Conservation (phyloP, 306 rosid species). For the Sindora glabra region DNA sequence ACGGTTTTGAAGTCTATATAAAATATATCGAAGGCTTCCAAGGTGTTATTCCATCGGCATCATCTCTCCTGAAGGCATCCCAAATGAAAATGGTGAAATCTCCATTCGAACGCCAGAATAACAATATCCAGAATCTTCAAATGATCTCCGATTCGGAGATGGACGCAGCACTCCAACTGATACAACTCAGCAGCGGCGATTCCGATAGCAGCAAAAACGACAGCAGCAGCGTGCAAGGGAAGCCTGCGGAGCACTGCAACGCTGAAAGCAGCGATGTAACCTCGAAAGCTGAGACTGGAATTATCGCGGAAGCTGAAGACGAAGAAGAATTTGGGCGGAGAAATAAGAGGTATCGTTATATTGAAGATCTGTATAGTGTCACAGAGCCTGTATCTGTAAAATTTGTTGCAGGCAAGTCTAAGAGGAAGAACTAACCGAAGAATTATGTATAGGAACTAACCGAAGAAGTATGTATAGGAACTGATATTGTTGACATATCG, state of each 20-base stretch:
- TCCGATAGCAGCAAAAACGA: constrained; percentile 10
- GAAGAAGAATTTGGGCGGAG: constrained; percentile 14
- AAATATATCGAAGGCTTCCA: neutral
- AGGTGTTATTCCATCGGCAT: neutral
- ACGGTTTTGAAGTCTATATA: neutral
- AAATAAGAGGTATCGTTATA: constrained; percentile 11
- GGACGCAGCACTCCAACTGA: constrained; percentile 34
- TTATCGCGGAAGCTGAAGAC: constrained; percentile 14
- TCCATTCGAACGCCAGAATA: neutral
- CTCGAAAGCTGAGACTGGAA: neutral
- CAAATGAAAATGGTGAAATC: neutral
- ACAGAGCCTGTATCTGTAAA: neutral
- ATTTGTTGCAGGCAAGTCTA: neutral
- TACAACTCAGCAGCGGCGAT: constrained; percentile 34
- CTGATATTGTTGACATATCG: too few species aligned
- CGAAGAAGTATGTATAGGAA: too few species aligned
- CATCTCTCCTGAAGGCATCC: neutral
- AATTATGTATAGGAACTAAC: too few species aligned
- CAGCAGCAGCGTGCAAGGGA: constrained; percentile 10
- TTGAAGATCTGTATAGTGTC: constrained; percentile 3
- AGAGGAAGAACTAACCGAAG: neutral
- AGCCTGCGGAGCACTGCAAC: neutral
- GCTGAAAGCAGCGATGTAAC: neutral
- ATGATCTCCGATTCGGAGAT: constrained; percentile 20
- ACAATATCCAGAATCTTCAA: neutral